Evolutionary conservation across 805 yeast genomes (phyloP), one percentile per base, ranked within the genome.

Genomic region (Myxozyma mucilagina): DNA sequence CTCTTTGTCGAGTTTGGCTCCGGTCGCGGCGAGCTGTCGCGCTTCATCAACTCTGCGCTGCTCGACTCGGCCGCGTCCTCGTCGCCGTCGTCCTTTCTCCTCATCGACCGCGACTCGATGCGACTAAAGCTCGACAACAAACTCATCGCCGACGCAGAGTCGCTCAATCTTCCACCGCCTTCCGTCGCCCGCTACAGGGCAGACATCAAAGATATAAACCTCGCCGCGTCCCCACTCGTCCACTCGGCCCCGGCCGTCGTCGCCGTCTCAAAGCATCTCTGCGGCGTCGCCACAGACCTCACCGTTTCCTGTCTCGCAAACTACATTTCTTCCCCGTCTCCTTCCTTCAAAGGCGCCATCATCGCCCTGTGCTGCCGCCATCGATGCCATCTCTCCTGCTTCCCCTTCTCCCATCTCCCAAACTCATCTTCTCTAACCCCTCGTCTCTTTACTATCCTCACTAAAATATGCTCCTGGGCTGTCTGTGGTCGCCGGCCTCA

Each of bases 311-410:
- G 90, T 74, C 71, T 90, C 1, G 62, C 79, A 49, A 80, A 81
- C 20, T 51, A 60, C 34, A 57, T 47, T 29, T 20, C 39, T 16
- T 38, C 47, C 7, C 8, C 38, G n/a, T 18, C 13, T 34, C 8
- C 47, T 13, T 47, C 56, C 6, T 32, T 61, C 29, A 38, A 39
- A 2, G 96, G 94, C 0, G 74, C 88, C 64, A 74, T 89, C 34
- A 89, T 91, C 36, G 97, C 97, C 31, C 87, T 92, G 90, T 91
- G 97, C 71, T 91, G 97, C 73, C 80, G 97, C 57, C 97, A 91
- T 70, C 85, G 86, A 20, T 92, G 97, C 69, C 74, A 80, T 44
- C 85, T 83, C 62, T 74, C 79, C n/a, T 78, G 81, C 58, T 76
- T 87, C 14, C 72, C 88, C 14, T 78, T 80, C 0, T 76, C 31